Evolutionary conservation across 106 monocot species (phyloP).

Genomic region (Dendrobium catenatum): DNA sequence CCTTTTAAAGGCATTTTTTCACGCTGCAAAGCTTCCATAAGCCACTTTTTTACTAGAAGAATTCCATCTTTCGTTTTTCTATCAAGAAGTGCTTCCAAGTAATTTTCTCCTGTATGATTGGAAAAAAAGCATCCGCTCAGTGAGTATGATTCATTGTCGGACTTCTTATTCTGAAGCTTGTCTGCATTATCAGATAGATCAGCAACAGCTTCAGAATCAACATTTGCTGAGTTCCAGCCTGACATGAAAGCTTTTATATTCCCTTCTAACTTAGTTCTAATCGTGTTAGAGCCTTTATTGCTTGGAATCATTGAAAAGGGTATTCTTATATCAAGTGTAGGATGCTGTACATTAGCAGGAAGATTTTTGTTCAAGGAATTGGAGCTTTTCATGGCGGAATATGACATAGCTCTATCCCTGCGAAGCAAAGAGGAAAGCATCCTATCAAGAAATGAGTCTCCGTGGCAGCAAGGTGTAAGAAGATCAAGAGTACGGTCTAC

Average conservation of each 20-base stretch:
- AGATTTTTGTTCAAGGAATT: slow-evolving; percentile 25
- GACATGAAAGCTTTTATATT: slow-evolving; percentile 54
- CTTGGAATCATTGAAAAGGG: slow-evolving; percentile 41
- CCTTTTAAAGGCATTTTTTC: slow-evolving; percentile 66
- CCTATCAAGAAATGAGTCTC: slow-evolving; percentile 85
- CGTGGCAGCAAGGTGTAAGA: slow-evolving; percentile 87
- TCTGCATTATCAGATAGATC: slow-evolving; percentile 22
- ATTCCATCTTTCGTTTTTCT: slow-evolving; percentile 71
- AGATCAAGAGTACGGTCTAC: slow-evolving; percentile 96
- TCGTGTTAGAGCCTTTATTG: slow-evolving; percentile 22
- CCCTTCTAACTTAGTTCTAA: slow-evolving; percentile 31
- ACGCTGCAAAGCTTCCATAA: slow-evolving; percentile 69
- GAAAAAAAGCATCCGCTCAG: slow-evolving; percentile 61
- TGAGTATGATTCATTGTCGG: slow-evolving; percentile 19
- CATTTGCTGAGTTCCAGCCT: slow-evolving; percentile 58
- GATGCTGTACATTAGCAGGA: slow-evolving; percentile 20
- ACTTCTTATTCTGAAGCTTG: slow-evolving; percentile 8
- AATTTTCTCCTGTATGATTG: slow-evolving; percentile 46
- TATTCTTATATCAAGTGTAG: slow-evolving; percentile 58
- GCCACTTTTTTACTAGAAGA: slow-evolving; percentile 85
- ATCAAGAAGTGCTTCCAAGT: slow-evolving; percentile 71
- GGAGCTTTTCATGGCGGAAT: slow-evolving; percentile 24
- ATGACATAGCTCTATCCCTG: slow-evolving; percentile 31
- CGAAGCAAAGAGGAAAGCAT: slow-evolving; percentile 74
- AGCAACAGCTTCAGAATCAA: slow-evolving; percentile 15